Base-by-base conservation (phyloP, 2,329 filamentous ascomycete species). In the Diaporthe sp. region DNA sequence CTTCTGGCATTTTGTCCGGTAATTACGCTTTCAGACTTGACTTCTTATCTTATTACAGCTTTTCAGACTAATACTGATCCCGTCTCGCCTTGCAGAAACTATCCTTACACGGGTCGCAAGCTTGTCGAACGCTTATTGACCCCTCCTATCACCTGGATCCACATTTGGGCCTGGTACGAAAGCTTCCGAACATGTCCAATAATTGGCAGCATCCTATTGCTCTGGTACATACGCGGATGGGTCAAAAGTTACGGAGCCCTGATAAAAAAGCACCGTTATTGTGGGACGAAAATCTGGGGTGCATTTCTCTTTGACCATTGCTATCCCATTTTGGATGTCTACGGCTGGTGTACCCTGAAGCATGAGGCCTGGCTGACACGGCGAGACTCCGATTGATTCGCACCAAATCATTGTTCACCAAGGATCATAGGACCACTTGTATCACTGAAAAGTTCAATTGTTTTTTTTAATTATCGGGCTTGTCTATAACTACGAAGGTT, bases 241-340 rank as follows among this genome's bases (percentile, higher is more conserved):
- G 9, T 42, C 15, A 55, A 34, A 55, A 25, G 65, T 15, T 70
- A 70, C n/a, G 9, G 65, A 13, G 34, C 34, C 2, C 34, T 70
- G n/a, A 25, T 55, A n/a, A 34, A 55, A 28, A 55, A 28, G 13
- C 55, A 42, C 4, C 49, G 49, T 28, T 70, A 42, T 28, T 70
- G 34, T 39, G 65, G 34, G 22, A 55, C 8, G 13, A 70, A 70
- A 15, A 28, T 70, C 15, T 70, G 65, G 65, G 65, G 47, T 22
- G 65, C 65, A 37, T 6, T 70, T 42, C 47, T 70, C 65, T 70
- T 70, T 34, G 65, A 70, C 31, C 31, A 70, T 55, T 70, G 34
- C n/a, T 70, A 55, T 15, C 65, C 65, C 0, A 28, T 70, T 28
- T 22, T 70, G 34, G 65, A 70, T 15, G 10, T 55, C 15, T 70